Evolutionary conservation across 345 rosid genomes (phyloP).

Genomic region (Durio zibethinus): DNA sequence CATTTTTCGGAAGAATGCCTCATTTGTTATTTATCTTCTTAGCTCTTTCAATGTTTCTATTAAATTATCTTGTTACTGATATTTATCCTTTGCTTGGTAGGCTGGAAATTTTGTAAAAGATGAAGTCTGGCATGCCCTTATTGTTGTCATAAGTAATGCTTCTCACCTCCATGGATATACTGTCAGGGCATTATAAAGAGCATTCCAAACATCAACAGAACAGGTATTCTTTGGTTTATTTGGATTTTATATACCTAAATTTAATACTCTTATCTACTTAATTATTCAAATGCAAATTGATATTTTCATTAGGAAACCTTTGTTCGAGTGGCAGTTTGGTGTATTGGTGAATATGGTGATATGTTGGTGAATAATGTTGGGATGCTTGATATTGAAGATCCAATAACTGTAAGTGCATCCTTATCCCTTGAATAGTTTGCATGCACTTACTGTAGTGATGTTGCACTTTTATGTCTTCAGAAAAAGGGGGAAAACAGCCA

Average conservation of each 20-base stretch:
- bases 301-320: slow-evolving; percentile 69
- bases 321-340: slow-evolving; percentile 96
- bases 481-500: slow-evolving; percentile 21
- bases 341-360: slow-evolving; percentile 99
- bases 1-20: slow-evolving; percentile 31
- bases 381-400: slow-evolving; percentile 84
- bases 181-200: slow-evolving; percentile 80
- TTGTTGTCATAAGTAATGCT: slow-evolving; percentile 94
- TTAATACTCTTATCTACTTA: slow-evolving; percentile 23
- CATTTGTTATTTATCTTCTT: not conserved
- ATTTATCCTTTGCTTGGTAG: slow-evolving; percentile 51
- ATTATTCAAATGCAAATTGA: slow-evolving; percentile 24
- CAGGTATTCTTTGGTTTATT: slow-evolving; percentile 52
- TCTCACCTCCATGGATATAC: slow-evolving; percentile 94
- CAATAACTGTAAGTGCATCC: slow-evolving; percentile 67
- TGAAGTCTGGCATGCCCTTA: slow-evolving; percentile 97
- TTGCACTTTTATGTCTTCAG: slow-evolving; percentile 1
- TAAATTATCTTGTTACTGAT: slow-evolving; percentile 29
- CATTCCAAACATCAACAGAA: slow-evolving; percentile 68
- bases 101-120: slow-evolving; percentile 99
- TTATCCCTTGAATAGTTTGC: slow-evolving; percentile 16
- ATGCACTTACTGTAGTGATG: slow-evolving; percentile 10
- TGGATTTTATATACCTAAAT: slow-evolving; percentile 15
- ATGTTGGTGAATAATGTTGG: slow-evolving; percentile 84
- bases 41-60: not conserved